Evolutionary conservation across 257 asterid species (phyloP).

Genomic region (Petunia secreta): DNA sequence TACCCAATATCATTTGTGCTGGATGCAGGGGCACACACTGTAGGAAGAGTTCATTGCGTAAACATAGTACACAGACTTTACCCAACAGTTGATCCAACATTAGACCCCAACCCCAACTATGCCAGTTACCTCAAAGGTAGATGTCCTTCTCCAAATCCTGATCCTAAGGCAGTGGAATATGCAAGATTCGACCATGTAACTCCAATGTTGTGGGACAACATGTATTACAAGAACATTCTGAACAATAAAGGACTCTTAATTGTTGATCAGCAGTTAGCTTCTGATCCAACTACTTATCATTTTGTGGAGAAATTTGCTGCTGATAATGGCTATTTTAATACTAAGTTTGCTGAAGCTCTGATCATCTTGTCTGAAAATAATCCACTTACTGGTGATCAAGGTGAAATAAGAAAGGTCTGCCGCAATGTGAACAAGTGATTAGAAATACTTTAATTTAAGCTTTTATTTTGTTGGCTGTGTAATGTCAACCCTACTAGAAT

Average conservation of each 20-base stretch:
- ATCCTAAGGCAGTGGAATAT: conserved; percentile 57
- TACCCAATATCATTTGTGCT: too few relatives aligned
- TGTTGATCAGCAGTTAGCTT: conserved; percentile 62
- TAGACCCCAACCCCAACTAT: conserved; percentile 50
- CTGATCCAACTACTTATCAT: conserved; percentile 60
- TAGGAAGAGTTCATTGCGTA: conserved; percentile 75
- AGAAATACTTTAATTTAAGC: not conserved
- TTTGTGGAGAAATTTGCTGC: conserved; percentile 75
- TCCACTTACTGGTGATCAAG: conserved; percentile 57
- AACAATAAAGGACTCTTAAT: conserved; percentile 52
- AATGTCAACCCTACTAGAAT: too few relatives aligned
- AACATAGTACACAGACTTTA: conserved; percentile 71
- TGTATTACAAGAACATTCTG: conserved; percentile 69
- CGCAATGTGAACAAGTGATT: conserved; percentile 48
- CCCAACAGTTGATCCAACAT: conserved; percentile 64
- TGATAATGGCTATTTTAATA: conserved; percentile 67
- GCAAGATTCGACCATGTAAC: conserved; percentile 62
- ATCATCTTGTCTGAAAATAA: conserved; percentile 66
- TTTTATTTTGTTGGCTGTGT: too few relatives aligned
- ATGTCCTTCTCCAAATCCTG: conserved; percentile 60
- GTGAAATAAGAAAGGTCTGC: conserved; percentile 72
- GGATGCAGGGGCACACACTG: conserved; percentile 70
- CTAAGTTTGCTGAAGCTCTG: conserved; percentile 65
- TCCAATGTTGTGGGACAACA: conserved; percentile 68
- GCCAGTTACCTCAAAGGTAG: conserved; percentile 67